Evolutionary conservation across 768 basidiomycete species (phyloP), one percentile per base, ranked within the genome.

Genomic region (Gloeostereum incarnatum): DNA sequence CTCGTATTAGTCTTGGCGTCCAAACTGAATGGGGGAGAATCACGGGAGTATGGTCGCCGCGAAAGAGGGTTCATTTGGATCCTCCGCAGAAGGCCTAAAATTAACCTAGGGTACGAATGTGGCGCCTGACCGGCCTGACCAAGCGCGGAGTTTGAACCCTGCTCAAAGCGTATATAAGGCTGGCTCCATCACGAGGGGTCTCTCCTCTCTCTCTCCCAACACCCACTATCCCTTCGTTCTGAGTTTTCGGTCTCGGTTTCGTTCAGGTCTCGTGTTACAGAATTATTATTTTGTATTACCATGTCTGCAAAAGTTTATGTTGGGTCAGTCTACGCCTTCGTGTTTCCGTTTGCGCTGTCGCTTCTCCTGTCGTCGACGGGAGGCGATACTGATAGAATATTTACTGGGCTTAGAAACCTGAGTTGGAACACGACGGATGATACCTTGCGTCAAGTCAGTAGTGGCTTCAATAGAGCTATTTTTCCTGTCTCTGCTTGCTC

Each of bases 401-500:
- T 66, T 62, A 62, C 57, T 49, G 60, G 62, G 57, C 67, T 66
- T 80, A 89, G 87, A 71, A 89, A 89, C 78, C 72, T 89, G 73
- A 88, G 84, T 75, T 90, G 87, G 87, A 85, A 83, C 71, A 94
- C 92, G 61, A 92, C 78, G 60, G 91, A 94, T 77, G 91, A 94
- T 29, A 75, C 76, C 41, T 74, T 96, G 50, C 81, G 82, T 63
- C 63, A 78, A 68, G 90, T 92, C 74, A 81, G 87, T 86, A 53
- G 73, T 64, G 63, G n/a, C n/a, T n/a, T n/a, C n/a, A n/a, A n/a
- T n/a, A n/a, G n/a, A n/a, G n/a, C n/a, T n/a, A 59, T 65, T 56
- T 61, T 56, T 59, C 49, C 48, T 54, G 43, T 41, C 49, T 50
- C 44, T 42, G 55, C 46, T 49, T 41, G 38, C 39, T 41, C 43